phyloP scores from a whole-genome alignment of 2,329 filamentous ascomycete species.

The Diaporthe sp. region DNA sequence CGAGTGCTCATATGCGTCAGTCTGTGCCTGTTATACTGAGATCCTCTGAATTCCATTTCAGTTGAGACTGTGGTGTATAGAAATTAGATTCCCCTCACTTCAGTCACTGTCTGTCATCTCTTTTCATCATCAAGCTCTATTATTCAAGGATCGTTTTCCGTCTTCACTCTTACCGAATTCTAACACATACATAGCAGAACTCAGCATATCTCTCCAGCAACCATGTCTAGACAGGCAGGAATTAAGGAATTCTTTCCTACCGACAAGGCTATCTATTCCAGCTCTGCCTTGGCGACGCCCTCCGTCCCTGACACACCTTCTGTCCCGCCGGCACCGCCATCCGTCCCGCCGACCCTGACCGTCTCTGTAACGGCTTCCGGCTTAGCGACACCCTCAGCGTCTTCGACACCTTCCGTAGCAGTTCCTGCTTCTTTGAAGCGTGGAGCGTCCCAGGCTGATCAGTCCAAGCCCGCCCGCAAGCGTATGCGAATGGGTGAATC shows the following conservation, averaged over 20 bases:
- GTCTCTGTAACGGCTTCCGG: neutral
- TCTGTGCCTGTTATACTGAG: too few species aligned
- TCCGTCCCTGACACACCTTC: neutral
- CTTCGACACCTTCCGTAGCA: neutral
- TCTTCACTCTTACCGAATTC: neutral
- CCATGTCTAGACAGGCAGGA: neutral
- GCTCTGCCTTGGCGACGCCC: neutral
- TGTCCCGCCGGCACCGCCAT: neutral
- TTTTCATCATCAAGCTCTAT: neutral
- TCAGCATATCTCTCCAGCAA: neutral
- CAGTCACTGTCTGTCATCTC: too few species aligned
- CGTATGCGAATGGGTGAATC: neutral
- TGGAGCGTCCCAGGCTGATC: neutral
- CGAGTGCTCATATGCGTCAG: neutral
- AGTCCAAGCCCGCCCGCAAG: neutral
- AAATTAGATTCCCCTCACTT: neutral
- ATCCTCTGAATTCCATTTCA: neutral
- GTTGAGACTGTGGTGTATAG: neutral
- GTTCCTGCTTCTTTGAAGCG: neutral
- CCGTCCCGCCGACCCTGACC: neutral
- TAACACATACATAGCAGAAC: neutral
- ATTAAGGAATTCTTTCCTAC: slow-evolving; percentile 2
- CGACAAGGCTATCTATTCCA: neutral
- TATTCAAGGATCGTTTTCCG: neutral
- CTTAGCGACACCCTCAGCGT: neutral